These are phyloP conservation scores for Peribolospora baueri DNA, from an alignment of 768 basidiomycete species.

Conservation along the genomic window DNA sequence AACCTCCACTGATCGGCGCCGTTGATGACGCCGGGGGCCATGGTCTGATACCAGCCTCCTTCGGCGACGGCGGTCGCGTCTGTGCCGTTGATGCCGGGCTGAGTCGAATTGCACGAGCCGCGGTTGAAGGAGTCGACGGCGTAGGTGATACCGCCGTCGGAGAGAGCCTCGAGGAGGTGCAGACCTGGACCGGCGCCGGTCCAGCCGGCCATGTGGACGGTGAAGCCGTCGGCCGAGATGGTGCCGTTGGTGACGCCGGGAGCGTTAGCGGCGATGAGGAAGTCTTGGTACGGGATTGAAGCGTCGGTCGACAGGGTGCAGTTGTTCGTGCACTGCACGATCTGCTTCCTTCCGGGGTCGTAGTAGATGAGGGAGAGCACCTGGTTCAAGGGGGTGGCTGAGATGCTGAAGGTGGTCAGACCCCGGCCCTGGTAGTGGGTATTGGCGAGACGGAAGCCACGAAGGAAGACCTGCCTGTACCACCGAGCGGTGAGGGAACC, in stretches of 20 bases:
- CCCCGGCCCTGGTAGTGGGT: conserved; percentile 30
- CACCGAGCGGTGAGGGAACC: conserved; percentile 54
- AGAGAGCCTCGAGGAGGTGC: conserved; percentile 74
- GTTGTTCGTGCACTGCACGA: conserved; percentile 43
- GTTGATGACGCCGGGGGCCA: no score
- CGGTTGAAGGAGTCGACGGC: conserved; percentile 8
- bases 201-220: conserved; percentile 55
- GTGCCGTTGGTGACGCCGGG: conserved; percentile 37
- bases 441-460: conserved; percentile 72
- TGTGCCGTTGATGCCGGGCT: conserved; percentile 29
- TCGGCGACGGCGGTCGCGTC: conserved; percentile 18
- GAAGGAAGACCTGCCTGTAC: conserved; percentile 46
- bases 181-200: conserved; percentile 53
- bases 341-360: conserved; percentile 49
- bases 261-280: conserved; percentile 36
- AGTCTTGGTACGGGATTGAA: conserved; percentile 70
- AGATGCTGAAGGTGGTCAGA: conserved; percentile 31
- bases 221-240: conserved; percentile 31
- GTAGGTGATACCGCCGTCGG: conserved; percentile 34
- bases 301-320: conserved; percentile 65
- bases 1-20: no score
- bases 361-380: conserved; percentile 51
- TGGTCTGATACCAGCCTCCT: no score
- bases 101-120: no score
- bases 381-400: conserved; percentile 69